Evolutionary conservation across 1,284 basidiomycete species (phyloP).

Genomic region (Ustilago crameri): DNA sequence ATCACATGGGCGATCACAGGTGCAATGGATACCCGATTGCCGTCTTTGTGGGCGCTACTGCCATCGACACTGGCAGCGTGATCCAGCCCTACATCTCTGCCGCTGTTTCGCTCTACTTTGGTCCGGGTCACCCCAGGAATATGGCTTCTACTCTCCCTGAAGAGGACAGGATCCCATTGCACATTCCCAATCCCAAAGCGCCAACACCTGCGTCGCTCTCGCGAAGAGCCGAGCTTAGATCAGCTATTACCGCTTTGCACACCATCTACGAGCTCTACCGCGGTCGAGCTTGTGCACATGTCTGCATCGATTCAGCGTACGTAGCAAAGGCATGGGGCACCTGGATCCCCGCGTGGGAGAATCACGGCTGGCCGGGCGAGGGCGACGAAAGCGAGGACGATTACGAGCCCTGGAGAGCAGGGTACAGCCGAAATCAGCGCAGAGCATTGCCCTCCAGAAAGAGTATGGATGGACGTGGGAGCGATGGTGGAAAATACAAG

Average conservation of each 20-base stretch:
- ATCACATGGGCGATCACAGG: conserved; percentile 51
- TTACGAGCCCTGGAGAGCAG: conserved; percentile 17
- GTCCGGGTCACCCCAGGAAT: conserved; percentile 50
- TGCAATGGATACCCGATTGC: conserved; percentile 52
- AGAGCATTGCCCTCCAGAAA: conserved; percentile 16
- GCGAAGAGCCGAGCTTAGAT: conserved; percentile 55
- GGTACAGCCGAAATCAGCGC: conserved; percentile 26
- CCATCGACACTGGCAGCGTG: conserved; percentile 49
- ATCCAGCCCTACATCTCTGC: conserved; percentile 46
- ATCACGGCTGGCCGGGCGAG: conserved; percentile 58
- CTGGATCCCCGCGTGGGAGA: conserved; percentile 63
- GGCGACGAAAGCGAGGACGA: conserved; percentile 28
- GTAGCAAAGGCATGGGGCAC: conserved; percentile 63
- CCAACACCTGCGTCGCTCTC: conserved; percentile 40
- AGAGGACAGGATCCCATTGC: conserved; percentile 40
- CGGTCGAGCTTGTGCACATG: conserved; percentile 53
- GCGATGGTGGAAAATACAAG: conserved; percentile 30
- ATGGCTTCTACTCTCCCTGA: conserved; percentile 45
- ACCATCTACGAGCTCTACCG: conserved; percentile 49
- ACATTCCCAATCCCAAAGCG: conserved; percentile 52
- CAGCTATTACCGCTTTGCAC: conserved; percentile 50
- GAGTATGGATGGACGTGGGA: conserved; percentile 28
- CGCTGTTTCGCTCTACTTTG: conserved; percentile 50
- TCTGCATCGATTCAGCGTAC: conserved; percentile 62
- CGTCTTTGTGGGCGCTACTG: conserved; percentile 55